These are phyloP conservation scores for Chytriomyces sp. DNA, from an alignment of 192 early-diverging fungal genomes.

Conservation along the genomic window DNA sequence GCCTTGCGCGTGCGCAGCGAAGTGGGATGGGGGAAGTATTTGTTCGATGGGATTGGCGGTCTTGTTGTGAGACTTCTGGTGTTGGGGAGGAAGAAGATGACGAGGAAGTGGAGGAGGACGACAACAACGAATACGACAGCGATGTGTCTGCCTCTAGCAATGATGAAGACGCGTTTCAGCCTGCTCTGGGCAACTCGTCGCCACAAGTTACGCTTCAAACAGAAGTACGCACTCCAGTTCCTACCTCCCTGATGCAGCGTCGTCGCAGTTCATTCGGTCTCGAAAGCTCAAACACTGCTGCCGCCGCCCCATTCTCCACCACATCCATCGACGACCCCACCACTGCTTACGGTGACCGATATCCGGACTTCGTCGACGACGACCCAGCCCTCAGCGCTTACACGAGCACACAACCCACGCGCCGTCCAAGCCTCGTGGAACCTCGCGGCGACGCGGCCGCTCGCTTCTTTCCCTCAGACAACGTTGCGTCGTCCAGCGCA, in stretches of 20 bases:
- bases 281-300: background rate
- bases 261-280: background rate
- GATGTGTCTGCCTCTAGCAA: background rate
- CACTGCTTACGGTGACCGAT: too few species aligned
- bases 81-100: background rate
- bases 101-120: background rate
- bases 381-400: background rate
- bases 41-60: conserved; percentile 39
- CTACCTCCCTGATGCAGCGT: background rate
- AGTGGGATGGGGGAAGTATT: conserved; percentile 32
- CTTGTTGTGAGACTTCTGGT: background rate
- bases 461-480: too few species aligned
- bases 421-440: background rate
- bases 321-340: background rate
- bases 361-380: background rate
- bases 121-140: background rate
- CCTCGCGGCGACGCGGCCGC: background rate
- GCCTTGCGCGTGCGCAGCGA: conserved; percentile 27
- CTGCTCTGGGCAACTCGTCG: background rate
- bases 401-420: background rate
- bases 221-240: background rate
- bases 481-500: background rate
- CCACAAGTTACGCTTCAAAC: background rate
- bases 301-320: background rate
- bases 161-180: background rate